Percentiles rank a stretch among this genome's conserved stretches.
These are phyloP conservation scores for Cinchona pubescens DNA, from an alignment of 257 asterid genomes.

Conservation along the genomic window DNA sequence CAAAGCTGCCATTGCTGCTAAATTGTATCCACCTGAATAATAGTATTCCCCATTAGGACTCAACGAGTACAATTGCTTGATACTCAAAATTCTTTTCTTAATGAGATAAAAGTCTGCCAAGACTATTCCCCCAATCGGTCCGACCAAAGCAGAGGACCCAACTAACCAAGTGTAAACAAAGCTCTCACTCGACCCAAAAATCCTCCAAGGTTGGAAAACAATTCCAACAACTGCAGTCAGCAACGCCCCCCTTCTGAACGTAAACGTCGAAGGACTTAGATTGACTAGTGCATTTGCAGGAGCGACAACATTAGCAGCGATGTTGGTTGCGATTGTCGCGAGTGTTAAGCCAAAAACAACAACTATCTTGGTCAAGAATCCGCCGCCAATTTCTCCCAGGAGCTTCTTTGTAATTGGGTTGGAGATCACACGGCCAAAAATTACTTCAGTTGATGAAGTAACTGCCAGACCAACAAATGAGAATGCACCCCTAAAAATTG, in stretches of 20 bases:
- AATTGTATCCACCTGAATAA: slow-evolving; percentile 61
- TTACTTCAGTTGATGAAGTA: slow-evolving; percentile 77
- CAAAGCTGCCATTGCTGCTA: slow-evolving; percentile 58
- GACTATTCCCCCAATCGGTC: slow-evolving; percentile 71
- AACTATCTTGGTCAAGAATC: slow-evolving; percentile 53
- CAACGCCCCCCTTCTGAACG: slow-evolving; percentile 65
- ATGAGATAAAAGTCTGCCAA: slow-evolving; percentile 70
- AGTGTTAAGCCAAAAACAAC: slow-evolving; percentile 76
- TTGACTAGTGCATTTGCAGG: slow-evolving; percentile 87
- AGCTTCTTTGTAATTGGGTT: slow-evolving; percentile 75
- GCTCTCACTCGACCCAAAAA: slow-evolving; percentile 75
- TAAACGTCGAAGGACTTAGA: slow-evolving; percentile 68
- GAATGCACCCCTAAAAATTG: slow-evolving; percentile 80
- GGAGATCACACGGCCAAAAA: slow-evolving; percentile 68
- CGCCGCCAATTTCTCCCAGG: slow-evolving; percentile 76
- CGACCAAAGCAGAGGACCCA: slow-evolving; percentile 79
- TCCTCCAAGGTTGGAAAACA: slow-evolving; percentile 86
- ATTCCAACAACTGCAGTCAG: slow-evolving; percentile 75
- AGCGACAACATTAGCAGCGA: slow-evolving; percentile 93
- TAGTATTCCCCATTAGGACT: slow-evolving; percentile 59
- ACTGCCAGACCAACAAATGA: slow-evolving; percentile 91
- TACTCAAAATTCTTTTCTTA: slow-evolving; percentile 31
- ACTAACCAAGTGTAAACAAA: slow-evolving; percentile 90
- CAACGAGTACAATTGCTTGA: slow-evolving; percentile 52
- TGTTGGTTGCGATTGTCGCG: slow-evolving; percentile 76